Base-by-base conservation (phyloP, 2,329 filamentous ascomycete species). In the Penicillium sp. region DNA sequence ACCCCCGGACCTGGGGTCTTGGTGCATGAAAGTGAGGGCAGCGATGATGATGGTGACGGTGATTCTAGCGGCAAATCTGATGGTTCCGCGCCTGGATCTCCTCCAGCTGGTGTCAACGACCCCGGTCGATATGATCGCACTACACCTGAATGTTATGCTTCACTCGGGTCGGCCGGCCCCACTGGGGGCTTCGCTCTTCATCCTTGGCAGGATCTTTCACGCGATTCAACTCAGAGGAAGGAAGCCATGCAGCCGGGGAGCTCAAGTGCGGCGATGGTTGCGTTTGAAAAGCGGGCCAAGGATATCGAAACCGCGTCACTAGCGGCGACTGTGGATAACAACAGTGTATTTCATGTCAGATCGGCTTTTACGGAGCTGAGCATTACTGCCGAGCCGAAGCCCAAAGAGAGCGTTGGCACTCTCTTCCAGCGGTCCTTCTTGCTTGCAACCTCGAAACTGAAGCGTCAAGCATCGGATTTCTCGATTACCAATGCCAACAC, bases 221-320 rank as follows among this genome's bases (percentile, higher is more conserved):
- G 59, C 31, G 70, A 70, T 58, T 29, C 63, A 31, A 63, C 66
- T 9, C 68, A 64, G 25, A 65, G 61, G 23, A 67, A 67, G 41
- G 66, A 69, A 14, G 57, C 67, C 59, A 58, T 68, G 56, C 82
- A 84, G 57, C 81, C 81, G n/a, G 67, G 69, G 40, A 82, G 75
- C 8, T 82, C 82, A 0, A 81, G 77, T 61, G 79, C 77, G 40
- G 82, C 82, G n/a, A 84, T 84, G 66, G 74, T 77, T 69, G 75
- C 77, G 40, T 85, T 79, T 61, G 67, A 75, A 29, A 71, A 75
- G 59, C 75, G 78, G 47, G 79, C 79, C 4, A 77, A 75, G 43
- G 81, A 83, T 51, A 71, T 81, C 15, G 82, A 85, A 49, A 78
- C 77, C 8, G 75, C 78, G 43, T 85, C 82, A 14, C 76, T 82